Percentiles rank a stretch among this genome's conserved stretches.
Evolutionary conservation across 2,329 filamentous ascomycete species (phyloP).

Genomic region (Stachybotrys elegans): DNA sequence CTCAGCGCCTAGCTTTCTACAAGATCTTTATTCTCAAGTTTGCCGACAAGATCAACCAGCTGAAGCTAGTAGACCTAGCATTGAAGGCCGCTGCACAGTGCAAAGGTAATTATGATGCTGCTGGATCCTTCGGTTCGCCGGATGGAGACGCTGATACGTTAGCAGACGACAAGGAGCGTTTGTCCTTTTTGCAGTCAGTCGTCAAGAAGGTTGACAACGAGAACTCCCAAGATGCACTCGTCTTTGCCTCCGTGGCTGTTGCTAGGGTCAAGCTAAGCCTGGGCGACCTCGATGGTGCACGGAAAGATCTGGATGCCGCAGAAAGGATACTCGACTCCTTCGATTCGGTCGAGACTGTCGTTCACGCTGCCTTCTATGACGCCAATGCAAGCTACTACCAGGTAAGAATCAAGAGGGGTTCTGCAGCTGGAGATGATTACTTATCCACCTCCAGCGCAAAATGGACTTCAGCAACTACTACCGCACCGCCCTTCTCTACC

Average conservation of each 20-base stretch:
- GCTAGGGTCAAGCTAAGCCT: constrained; percentile 82
- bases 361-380: constrained; percentile 94
- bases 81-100: constrained; percentile 83
- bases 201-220: constrained; percentile 87
- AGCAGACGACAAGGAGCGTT: constrained; percentile 80
- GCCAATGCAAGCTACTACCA: constrained; percentile 95
- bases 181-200: constrained; percentile 78
- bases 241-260: constrained; percentile 88
- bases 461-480: constrained; percentile 95
- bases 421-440: no score
- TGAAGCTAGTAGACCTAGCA: constrained; percentile 90
- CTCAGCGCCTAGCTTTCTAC: constrained; percentile 85
- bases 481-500: constrained; percentile 93
- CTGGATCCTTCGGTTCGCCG: no score
- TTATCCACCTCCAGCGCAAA: constrained; percentile 53
- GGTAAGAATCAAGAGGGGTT: constrained; percentile 36
- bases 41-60: constrained; percentile 97
- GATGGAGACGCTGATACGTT: constrained; percentile 9
- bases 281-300: constrained; percentile 73
- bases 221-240: constrained; percentile 89
- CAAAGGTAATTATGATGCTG: constrained; percentile 51
- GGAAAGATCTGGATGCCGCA: constrained; percentile 80
- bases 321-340: constrained; percentile 87
- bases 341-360: constrained; percentile 90
- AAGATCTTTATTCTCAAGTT: constrained; percentile 94